Evolutionary conservation across 1,284 basidiomycete species (phyloP), one percentile per base, ranked within the genome.

Genomic region (Cutaneotrichosporon sp.): DNA sequence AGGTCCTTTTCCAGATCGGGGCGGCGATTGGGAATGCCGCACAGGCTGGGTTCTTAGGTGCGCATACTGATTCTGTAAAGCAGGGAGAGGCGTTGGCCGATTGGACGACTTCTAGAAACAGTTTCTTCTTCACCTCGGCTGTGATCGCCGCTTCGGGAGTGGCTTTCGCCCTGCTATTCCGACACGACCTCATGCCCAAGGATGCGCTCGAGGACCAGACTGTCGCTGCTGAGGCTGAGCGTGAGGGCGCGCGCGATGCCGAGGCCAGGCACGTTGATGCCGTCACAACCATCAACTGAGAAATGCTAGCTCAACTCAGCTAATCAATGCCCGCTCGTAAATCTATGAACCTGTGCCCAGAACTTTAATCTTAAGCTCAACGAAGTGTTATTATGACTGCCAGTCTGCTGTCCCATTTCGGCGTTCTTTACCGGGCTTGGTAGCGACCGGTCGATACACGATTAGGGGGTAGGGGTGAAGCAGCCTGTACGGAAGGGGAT

Each of bases 1-100:
- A 79, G 38, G 72, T 80, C 69, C 69, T 78, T 66, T 80, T 80
- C 74, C 78, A 80, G 60, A 63, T 80, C 40, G 76, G 76, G 32
- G 76, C 74, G 32, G 76, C 78, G 38, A 70, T 78, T 55, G 78
- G 76, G 57, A 77, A 78, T 61, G 72, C 76, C n/a, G 64, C 78
- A 56, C 78, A 80, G 59, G 65, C 73, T n/a, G 78, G 75, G 11
- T 69, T 80, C 10, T 55, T 65, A 22, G n/a, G 52, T 21, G 71
- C 75, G 4, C 76, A 74, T 26, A 60, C 69, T 52, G 72, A 70
- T 26, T 6, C 47, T 9, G 26, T 1, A 1, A 31, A 13, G 26
- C 14, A 16, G 5, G 50, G 14, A 4, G 50, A 10, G 2, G 70
- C 72, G 16, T 60, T 73, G 49, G 38, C 22, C 7, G 73, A 76